Conservation (phyloP, 306 rosid genomes). For the Luffa aegyptiaca region DNA sequence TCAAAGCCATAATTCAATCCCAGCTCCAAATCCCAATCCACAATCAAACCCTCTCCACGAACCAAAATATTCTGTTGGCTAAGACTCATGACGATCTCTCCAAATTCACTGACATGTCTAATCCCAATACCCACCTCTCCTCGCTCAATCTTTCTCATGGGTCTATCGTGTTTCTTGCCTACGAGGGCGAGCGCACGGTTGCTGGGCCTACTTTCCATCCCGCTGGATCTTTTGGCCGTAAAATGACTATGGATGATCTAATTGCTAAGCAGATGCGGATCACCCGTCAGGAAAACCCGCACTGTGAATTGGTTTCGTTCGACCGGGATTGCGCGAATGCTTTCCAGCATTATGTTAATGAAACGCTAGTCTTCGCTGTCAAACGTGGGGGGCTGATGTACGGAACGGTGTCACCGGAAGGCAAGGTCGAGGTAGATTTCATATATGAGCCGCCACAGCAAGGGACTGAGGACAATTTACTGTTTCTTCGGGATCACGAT, state of each 20-base stretch:
- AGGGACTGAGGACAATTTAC: constrained; percentile 58
- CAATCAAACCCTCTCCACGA: constrained; percentile 72
- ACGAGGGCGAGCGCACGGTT: constrained; percentile 77
- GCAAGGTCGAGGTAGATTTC: constrained; percentile 80
- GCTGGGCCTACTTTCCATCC: constrained; percentile 57
- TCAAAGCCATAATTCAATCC: constrained; percentile 42
- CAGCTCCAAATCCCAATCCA: constrained; percentile 61
- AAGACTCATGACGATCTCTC: constrained; percentile 49
- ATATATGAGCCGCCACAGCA: constrained; percentile 94
- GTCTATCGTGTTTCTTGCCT: constrained; percentile 53
- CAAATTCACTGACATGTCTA: constrained; percentile 62
- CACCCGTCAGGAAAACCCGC: constrained; percentile 74
- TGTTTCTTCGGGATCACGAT: constrained; percentile 49
- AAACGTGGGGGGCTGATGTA: constrained; percentile 94
- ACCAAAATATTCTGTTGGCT: constrained; percentile 66
- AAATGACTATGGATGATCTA: constrained; percentile 98
- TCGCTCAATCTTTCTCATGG: constrained; percentile 66
- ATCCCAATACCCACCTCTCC: constrained; percentile 39
- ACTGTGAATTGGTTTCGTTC: constrained; percentile 78
- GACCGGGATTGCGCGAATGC: constrained; percentile 88
- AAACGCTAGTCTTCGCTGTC: constrained; percentile 66
- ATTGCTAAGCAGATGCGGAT: constrained; percentile 92
- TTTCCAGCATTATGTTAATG: constrained; percentile 86
- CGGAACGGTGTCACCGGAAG: constrained; percentile 69
- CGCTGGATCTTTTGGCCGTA: constrained; percentile 89